Evolutionary conservation across 345 rosid genomes (phyloP).

Genomic region (Crucihimalaya himalaica): DNA sequence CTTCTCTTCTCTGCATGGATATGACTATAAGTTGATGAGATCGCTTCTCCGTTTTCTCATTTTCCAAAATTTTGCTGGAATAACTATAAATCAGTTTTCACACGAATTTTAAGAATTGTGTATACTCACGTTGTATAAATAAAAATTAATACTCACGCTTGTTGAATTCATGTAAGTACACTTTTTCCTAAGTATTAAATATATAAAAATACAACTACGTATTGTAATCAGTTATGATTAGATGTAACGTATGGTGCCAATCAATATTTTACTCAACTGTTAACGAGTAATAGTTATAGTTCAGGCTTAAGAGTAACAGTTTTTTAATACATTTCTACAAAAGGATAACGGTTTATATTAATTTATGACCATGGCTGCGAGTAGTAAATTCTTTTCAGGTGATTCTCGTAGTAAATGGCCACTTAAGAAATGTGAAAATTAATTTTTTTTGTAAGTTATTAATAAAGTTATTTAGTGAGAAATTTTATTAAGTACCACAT

Average conservation of each 20-base stretch:
- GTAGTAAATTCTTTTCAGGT: slow-evolving; percentile 5
- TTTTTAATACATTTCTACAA: background rate
- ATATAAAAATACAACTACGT: background rate
- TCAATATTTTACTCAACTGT: background rate
- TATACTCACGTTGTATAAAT: too few relatives aligned
- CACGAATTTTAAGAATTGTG: too few relatives aligned
- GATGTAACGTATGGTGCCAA: slow-evolving; percentile 1
- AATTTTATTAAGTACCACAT: background rate
- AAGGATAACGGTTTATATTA: slow-evolving; percentile 5
- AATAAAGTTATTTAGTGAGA: background rate
- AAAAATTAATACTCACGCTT: too few relatives aligned
- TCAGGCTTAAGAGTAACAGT: slow-evolving; percentile 7
- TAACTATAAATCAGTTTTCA: too few relatives aligned
- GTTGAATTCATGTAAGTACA: background rate
- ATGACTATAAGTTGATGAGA: slow-evolving; percentile 18
- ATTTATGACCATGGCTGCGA: slow-evolving; percentile 6
- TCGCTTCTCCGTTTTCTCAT: background rate
- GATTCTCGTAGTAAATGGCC: slow-evolving; percentile 6
- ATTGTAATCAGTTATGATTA: background rate
- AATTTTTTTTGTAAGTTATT: background rate
- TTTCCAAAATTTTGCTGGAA: too few relatives aligned
- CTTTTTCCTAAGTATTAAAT: background rate
- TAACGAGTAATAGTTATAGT: background rate
- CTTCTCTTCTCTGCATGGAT: slow-evolving; percentile 6
- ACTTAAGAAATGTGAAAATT: background rate